Evolutionary conservation across 2,329 filamentous ascomycete genomes (phyloP), one percentile per base, ranked within the genome.

Genomic region (Trichoderma endophyticum): DNA sequence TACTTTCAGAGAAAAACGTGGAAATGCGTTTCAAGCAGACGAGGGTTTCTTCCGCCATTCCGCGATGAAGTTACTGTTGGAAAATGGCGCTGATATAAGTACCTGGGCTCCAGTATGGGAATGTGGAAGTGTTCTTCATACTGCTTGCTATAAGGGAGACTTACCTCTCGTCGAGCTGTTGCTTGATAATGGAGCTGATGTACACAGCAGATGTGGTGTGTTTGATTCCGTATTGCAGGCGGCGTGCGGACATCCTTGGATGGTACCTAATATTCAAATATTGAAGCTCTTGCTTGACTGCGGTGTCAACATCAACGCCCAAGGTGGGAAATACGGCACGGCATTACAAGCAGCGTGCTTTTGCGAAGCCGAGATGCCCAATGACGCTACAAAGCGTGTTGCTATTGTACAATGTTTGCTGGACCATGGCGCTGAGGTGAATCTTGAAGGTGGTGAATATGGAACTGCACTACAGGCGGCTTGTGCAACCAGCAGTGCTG

Each of bases 351-450:
- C 43, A 48, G 43, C 18, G 4, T 48, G 18, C 39, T 3, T n/a
- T n/a, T n/a, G 18, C 39, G 15, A 3, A 43, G 1, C 7, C 14
- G 1, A 0, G 36, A 3, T 1, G 0, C 12, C 36, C 6, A 2
- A 18, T 15, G 6, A 43, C 8, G n/a, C 2, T 18, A 2, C 1
- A 0, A 43, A 18, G 5, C 15, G 7, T 5, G 39, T n/a, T 48
- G 39, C 6, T n/a, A 3, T 48, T 21, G 43, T 21, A 21, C 3
- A 0, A 3, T 48, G 12, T 18, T 48, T 48, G 43, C 43, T 48
- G n/a, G 43, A 48, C 4, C 43, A 11, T 48, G 43, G 43, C 3
- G 43, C 43, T 4, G 43, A 48, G 1, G 43, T 48, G 43, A 48
- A 48, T 21, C 43, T 48, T 11, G n/a, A 21, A 7, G 43, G 43